Evolutionary conservation across 1,284 basidiomycete genomes (phyloP).

Genomic region (Apiotrichum sp.): DNA sequence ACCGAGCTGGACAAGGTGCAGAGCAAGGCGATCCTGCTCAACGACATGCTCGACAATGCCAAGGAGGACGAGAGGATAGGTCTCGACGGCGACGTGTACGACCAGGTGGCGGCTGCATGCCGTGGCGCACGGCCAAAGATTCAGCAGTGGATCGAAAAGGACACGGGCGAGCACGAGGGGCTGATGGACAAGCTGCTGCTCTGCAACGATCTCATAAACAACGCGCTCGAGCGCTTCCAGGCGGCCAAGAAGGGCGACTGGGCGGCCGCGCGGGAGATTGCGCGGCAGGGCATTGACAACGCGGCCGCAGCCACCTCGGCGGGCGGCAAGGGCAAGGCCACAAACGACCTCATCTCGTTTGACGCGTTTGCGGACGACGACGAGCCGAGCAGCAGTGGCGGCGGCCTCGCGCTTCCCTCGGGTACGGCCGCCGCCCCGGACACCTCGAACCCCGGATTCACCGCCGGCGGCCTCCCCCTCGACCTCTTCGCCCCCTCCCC

Average conservation of each 20-base stretch:
- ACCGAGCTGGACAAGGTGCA: slow-evolving; percentile 92
- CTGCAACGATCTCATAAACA: slow-evolving; percentile 97
- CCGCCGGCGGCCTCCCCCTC: slow-evolving; percentile 43
- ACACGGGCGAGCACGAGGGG: slow-evolving; percentile 65
- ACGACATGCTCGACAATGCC: slow-evolving; percentile 95
- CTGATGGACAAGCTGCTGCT: slow-evolving; percentile 88
- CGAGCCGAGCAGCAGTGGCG: slow-evolving; percentile 20
- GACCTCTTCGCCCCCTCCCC: slow-evolving; percentile 46
- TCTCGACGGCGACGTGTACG: slow-evolving; percentile 85
- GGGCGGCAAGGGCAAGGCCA: neutral
- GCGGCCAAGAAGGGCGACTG: slow-evolving; percentile 86
- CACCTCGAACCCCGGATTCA: slow-evolving; percentile 23
- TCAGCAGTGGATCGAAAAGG: slow-evolving; percentile 98
- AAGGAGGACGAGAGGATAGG: slow-evolving; percentile 71
- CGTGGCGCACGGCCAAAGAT: slow-evolving; percentile 82
- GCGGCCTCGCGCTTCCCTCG: slow-evolving; percentile 36
- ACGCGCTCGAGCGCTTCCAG: slow-evolving; percentile 80
- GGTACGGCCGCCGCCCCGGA: slow-evolving; percentile 22
- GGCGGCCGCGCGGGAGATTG: slow-evolving; percentile 39
- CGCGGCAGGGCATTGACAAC: slow-evolving; percentile 12
- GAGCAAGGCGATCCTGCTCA: slow-evolving; percentile 84
- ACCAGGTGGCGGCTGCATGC: slow-evolving; percentile 87
- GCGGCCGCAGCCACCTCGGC: neutral
- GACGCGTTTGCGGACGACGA: slow-evolving; percentile 45
- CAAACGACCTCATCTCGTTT: slow-evolving; percentile 45